Base-by-base conservation (phyloP, 345 rosid species). In the Eucalyptus paniculata region DNA sequence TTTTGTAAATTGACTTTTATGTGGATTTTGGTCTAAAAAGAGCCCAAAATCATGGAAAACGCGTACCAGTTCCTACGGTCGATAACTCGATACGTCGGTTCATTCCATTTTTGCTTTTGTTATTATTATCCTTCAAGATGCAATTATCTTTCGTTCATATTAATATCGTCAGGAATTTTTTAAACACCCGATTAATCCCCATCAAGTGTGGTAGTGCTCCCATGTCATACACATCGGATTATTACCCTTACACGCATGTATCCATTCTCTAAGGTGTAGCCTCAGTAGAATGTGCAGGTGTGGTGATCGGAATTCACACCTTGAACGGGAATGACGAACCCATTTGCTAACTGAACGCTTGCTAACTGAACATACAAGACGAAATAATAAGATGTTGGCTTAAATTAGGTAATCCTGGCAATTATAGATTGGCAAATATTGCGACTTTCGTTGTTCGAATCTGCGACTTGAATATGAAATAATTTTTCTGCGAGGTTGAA, bases 251-350 rank as follows among this genome's bases (percentile, higher is more conserved):
- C 40, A 67, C 9, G 13, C 18, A 16, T 18, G 21, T 67, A 8
- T 32, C 12, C 40, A 9, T 69, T 45, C 7, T 18, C 4, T 11
- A 17, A 34, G 82, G 13, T 72, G 14, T 34, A 42, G 82, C 44
- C 44, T 4, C 8, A 3, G 5, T 1, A 37, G 0, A 72, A 72
- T 37, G 15, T 12, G 7, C 12, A 6, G 6, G 15, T 37, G 14
- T 6, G 28, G 5, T 10, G 83, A 6, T 72, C 12, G 15, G 28
- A 72, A 37, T 11, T 37, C 26, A 11, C 26, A 72, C 8, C 26
- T 72, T 72, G 82, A 72, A 23, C 3, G 15, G 45, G 45, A 40
- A 37, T 2, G 45, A 37, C 14, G 15, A 11, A 37, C 45, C 0
- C 12, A 40, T 3, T 34, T 69, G 24, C 53, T 50, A 50, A 16